These are phyloP conservation scores for Trichocladium uniseriatum DNA, from an alignment of 495 filamentous ascomycete species.

Conservation along the genomic window DNA sequence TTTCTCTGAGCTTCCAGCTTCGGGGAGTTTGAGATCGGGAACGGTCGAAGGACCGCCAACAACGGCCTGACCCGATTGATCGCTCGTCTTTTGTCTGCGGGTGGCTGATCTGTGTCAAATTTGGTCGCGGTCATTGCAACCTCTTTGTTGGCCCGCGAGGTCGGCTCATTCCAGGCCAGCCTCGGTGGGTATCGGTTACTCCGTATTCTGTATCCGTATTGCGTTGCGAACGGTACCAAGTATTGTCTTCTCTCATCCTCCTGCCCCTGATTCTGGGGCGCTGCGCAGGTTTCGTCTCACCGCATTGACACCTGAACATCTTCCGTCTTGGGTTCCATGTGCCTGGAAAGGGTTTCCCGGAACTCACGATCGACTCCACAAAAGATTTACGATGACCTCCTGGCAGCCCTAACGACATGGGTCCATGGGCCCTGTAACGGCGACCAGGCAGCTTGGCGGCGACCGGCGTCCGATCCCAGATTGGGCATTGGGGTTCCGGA, in stretches of 20 bases:
- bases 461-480: neutral
- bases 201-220: too few relatives aligned
- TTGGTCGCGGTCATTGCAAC: slow-evolving; percentile 1
- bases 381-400: slow-evolving; percentile 1
- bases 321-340: slow-evolving; percentile 7
- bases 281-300: too few relatives aligned
- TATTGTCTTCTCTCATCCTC: too few relatives aligned
- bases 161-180: neutral
- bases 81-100: neutral
- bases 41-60: neutral
- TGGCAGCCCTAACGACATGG: slow-evolving; percentile 2
- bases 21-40: too few relatives aligned
- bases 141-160: neutral
- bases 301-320: slow-evolving; percentile 8
- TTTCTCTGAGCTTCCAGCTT: neutral
- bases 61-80: too few relatives aligned
- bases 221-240: neutral
- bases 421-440: slow-evolving; percentile 2
- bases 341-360: slow-evolving; percentile 9
- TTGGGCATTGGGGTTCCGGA: neutral
- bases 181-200: too few relatives aligned
- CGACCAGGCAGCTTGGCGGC: neutral
- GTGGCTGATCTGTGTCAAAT: neutral
- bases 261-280: too few relatives aligned
- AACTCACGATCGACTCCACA: slow-evolving; percentile 1